Evolutionary conservation across 192 early-diverging fungal genomes (phyloP), one percentile per base, ranked within the genome.

Genomic region (Coemansia sp.): DNA sequence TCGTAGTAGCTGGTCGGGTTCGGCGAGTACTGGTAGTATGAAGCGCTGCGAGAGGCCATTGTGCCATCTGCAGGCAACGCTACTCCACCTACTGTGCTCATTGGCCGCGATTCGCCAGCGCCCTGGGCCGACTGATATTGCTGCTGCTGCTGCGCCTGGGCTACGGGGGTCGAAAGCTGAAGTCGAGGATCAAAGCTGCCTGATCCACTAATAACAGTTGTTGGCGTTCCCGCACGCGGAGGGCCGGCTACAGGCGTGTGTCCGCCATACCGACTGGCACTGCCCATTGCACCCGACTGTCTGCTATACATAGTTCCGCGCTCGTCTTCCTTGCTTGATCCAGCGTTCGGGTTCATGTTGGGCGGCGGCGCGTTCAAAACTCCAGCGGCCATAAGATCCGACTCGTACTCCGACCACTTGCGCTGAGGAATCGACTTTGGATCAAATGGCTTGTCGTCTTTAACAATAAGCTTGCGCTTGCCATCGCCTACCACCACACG

Each of bases 331-430:
- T 35, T 61, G 45, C 45, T 64, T 3, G 61, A 74, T 9, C 58
- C 63, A 18, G 68, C 68, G 11, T 54, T 61, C 10, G 61, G 68
- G 41, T 76, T 87, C 87, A 88, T 88, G 45, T 75, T 66, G 47
- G 67, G 74, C 61, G 63, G 74, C 54, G 68, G 74, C 11, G 72
- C 72, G 62, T 74, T 74, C 35, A 74, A n/a, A 3, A 45, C 41
- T 3, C 41, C 41, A 0, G 41, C 41, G 2, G 41, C 14, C 12
- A n/a, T n/a, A 13, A 45, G 41, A 3, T 45, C 41, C 16, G 12
- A 2, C 41, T 45, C 41, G 16, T 45, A 45, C 41, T 45, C 41
- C 14, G 5, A 11, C 41, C 41, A 45, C 41, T n/a, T n/a, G 16
- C 41, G 41, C 41, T 45, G 41, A 8, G 41, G 41, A 45, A 45